phyloP scores from a whole-genome alignment of 2,329 filamentous ascomycete species.

The Shiraia sp. region DNA sequence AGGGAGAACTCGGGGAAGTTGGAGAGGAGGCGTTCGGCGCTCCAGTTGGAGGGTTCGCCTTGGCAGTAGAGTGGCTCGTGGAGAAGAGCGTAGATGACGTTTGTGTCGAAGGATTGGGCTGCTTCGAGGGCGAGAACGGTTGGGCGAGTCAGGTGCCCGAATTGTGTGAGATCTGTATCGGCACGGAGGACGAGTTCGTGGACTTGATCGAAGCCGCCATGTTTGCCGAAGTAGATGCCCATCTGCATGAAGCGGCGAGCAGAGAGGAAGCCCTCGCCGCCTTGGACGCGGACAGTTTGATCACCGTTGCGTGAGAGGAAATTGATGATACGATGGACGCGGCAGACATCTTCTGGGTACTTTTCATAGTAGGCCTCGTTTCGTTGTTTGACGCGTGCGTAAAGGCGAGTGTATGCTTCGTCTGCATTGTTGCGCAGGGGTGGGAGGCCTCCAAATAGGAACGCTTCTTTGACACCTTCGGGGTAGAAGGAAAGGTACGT shows the following conservation, averaged over 20 bases:
- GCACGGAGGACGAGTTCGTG: constrained; percentile 68
- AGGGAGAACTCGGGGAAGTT: constrained; percentile 50
- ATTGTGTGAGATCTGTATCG: constrained; percentile 72
- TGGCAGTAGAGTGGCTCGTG: constrained; percentile 90
- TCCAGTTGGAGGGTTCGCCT: constrained; percentile 70
- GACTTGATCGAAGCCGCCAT: constrained; percentile 53
- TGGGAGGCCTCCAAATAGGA: constrained; percentile 81
- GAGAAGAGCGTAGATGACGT: constrained; percentile 81
- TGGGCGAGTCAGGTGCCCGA: constrained; percentile 74
- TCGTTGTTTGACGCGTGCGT: constrained; percentile 68
- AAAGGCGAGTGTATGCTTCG: constrained; percentile 74
- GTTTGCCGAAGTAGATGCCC: constrained; percentile 76
- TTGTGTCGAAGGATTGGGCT: constrained; percentile 70
- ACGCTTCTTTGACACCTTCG: constrained; percentile 76
- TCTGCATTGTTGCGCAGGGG: constrained; percentile 73
- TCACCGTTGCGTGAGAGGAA: constrained; percentile 62
- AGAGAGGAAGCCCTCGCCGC: constrained; percentile 69
- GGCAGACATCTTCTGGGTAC: constrained; percentile 76
- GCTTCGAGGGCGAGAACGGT: constrained; percentile 71
- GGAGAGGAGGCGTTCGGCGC: constrained; percentile 67
- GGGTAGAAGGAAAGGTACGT: constrained; percentile 84
- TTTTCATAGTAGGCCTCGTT: constrained; percentile 83
- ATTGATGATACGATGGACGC: constrained; percentile 67
- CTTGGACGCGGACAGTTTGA: constrained; percentile 68
- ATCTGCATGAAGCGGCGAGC: constrained; percentile 75